Conservation (phyloP, 2,329 filamentous ascomycete genomes). For the Ceratocystis huliohia region DNA sequence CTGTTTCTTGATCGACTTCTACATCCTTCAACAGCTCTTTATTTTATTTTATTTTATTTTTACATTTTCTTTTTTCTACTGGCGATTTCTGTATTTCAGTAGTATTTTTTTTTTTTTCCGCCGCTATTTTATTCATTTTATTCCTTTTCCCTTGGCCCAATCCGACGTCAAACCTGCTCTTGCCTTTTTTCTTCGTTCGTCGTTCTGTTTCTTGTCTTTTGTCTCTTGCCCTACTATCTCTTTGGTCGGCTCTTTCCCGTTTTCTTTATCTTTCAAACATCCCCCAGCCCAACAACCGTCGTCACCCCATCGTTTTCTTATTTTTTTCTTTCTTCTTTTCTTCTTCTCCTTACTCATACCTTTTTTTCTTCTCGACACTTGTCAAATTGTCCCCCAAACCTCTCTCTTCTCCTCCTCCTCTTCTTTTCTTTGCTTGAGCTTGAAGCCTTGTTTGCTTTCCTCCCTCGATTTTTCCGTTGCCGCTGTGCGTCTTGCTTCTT, state of each 20-base stretch:
- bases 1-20: background rate
- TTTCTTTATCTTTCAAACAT: conserved; percentile 7
- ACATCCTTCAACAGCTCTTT: background rate
- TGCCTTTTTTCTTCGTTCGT: background rate
- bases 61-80: background rate
- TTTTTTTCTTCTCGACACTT: background rate
- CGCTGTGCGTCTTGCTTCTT: background rate
- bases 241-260: background rate
- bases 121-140: background rate
- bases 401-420: background rate
- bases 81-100: background rate
- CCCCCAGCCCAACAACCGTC: conserved; percentile 9
- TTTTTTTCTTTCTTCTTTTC: background rate
- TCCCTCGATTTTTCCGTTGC: conserved; percentile 4
- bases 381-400: background rate
- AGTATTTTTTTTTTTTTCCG: background rate
- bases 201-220: too few relatives aligned
- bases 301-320: background rate
- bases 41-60: background rate
- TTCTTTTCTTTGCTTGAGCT: background rate
- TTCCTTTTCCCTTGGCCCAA: background rate
- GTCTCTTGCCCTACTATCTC: too few relatives aligned
- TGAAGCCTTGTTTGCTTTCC: conserved; percentile 7
- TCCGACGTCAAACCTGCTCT: background rate
- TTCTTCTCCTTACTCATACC: background rate